These are phyloP conservation scores for Podospora pseudopauciseta DNA, from an alignment of 495 filamentous ascomycete species.

Conservation along the genomic window DNA sequence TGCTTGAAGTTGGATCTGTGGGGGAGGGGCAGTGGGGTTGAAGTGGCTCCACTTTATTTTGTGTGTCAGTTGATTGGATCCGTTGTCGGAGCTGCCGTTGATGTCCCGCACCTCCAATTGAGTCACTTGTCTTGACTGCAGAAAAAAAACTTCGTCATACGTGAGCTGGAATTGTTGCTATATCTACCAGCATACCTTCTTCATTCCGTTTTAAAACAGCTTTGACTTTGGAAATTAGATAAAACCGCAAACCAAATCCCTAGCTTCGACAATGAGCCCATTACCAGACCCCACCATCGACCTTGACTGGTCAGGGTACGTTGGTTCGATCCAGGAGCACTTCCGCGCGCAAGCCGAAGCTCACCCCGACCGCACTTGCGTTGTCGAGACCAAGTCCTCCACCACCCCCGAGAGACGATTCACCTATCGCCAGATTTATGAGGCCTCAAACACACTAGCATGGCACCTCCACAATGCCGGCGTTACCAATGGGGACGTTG, in stretches of 20 bases:
- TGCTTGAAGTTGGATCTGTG: background rate
- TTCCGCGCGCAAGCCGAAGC: conserved; percentile 59
- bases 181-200: conserved; percentile 1
- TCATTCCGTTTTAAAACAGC: background rate
- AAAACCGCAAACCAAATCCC: background rate
- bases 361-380: conserved; percentile 75
- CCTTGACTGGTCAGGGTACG: conserved; percentile 78
- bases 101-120: background rate
- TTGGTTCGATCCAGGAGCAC: conserved; percentile 50
- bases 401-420: conserved; percentile 61
- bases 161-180: background rate
- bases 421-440: conserved; percentile 84
- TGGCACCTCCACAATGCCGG: conserved; percentile 73
- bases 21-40: background rate
- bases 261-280: conserved; percentile 24
- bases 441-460: conserved; percentile 76
- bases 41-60: background rate
- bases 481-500: conserved; percentile 75
- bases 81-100: conserved; percentile 3
- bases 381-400: conserved; percentile 73
- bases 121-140: background rate
- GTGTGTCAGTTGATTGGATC: background rate
- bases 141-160: background rate
- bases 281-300: conserved; percentile 72
- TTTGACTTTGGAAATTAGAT: background rate